phyloP scores from a whole-genome alignment of 768 basidiomycete genomes.

The Hygrophoropsis aurantiaca region DNA sequence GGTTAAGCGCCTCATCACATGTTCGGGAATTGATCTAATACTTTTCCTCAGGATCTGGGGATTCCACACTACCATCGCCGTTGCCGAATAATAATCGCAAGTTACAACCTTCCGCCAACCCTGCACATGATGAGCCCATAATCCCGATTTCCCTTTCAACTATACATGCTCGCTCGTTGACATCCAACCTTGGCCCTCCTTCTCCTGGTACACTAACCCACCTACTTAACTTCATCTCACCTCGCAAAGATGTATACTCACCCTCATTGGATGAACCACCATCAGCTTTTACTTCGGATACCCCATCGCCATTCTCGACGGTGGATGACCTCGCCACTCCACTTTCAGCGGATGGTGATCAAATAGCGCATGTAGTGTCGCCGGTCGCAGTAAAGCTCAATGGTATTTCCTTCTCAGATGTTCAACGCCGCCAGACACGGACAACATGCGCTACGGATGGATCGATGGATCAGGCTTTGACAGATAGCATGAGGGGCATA shows the following conservation, averaged over 20 bases:
- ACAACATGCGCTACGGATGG: not conserved
- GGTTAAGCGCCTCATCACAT: slow-evolving; percentile 40
- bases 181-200: slow-evolving; percentile 17
- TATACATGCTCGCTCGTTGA: slow-evolving; percentile 14
- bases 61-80: slow-evolving; percentile 67
- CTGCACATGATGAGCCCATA: slow-evolving; percentile 5
- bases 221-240: slow-evolving; percentile 27
- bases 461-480: slow-evolving; percentile 40
- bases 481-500: slow-evolving; percentile 52
- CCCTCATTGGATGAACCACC: slow-evolving; percentile 9
- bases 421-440: not conserved
- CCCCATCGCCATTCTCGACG: slow-evolving; percentile 15
- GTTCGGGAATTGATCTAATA: slow-evolving; percentile 6
- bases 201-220: slow-evolving; percentile 22
- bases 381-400: slow-evolving; percentile 13
- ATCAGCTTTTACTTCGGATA: slow-evolving; percentile 5
- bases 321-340: slow-evolving; percentile 21
- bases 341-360: slow-evolving; percentile 8
- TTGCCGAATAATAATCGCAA: slow-evolving; percentile 28
- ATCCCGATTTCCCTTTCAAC: slow-evolving; percentile 12
- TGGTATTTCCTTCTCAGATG: slow-evolving; percentile 7
- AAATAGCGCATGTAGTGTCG: slow-evolving; percentile 13
- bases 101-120: slow-evolving; percentile 14
- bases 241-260: slow-evolving; percentile 17
- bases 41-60: slow-evolving; percentile 55